Conservation (phyloP, 2,329 filamentous ascomycete species). For the Paraconiothyrium sp. region DNA sequence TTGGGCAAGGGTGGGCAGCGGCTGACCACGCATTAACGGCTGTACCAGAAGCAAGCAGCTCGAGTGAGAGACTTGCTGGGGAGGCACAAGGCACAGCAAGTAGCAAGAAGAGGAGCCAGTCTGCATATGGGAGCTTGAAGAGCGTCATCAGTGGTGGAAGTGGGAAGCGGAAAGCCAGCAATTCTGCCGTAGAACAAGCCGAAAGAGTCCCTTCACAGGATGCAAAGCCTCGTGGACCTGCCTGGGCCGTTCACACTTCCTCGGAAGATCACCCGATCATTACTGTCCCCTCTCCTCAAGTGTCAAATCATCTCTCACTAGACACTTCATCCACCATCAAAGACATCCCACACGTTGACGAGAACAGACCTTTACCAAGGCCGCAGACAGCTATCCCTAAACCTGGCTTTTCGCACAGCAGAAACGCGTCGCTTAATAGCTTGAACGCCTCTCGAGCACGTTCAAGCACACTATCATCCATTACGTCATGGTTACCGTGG, state of each 20-base stretch:
- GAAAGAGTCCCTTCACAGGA: slow-evolving; percentile 25
- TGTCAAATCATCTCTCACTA: slow-evolving; percentile 49
- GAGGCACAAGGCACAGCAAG: slow-evolving; percentile 33
- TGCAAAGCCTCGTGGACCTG: slow-evolving; percentile 30
- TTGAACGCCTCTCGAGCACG: slow-evolving; percentile 33
- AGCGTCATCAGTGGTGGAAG: slow-evolving; percentile 50
- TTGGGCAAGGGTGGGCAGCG: slow-evolving; percentile 46
- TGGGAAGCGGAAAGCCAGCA: slow-evolving; percentile 38
- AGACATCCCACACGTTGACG: slow-evolving; percentile 27
- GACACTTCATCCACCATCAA: slow-evolving; percentile 41
- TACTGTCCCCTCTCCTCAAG: slow-evolving; percentile 42
- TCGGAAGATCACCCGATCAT: slow-evolving; percentile 42
- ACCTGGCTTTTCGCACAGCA: slow-evolving; percentile 28
- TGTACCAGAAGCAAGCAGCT: slow-evolving; percentile 59
- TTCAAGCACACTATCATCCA: slow-evolving; percentile 42
- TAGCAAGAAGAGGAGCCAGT: slow-evolving; percentile 45
- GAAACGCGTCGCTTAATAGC: slow-evolving; percentile 34
- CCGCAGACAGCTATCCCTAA: slow-evolving; percentile 23
- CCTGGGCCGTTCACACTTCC: slow-evolving; percentile 41
- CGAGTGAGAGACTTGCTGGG: slow-evolving; percentile 52
- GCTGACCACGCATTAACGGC: slow-evolving; percentile 54
- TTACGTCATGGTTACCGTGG: slow-evolving; percentile 50
- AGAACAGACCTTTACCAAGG: slow-evolving; percentile 20
- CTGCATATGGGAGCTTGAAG: slow-evolving; percentile 51
- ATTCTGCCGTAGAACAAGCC: slow-evolving; percentile 32